Evolutionary conservation across 2,329 filamentous ascomycete species (phyloP).

Genomic region (Cryphonectria japonica): DNA sequence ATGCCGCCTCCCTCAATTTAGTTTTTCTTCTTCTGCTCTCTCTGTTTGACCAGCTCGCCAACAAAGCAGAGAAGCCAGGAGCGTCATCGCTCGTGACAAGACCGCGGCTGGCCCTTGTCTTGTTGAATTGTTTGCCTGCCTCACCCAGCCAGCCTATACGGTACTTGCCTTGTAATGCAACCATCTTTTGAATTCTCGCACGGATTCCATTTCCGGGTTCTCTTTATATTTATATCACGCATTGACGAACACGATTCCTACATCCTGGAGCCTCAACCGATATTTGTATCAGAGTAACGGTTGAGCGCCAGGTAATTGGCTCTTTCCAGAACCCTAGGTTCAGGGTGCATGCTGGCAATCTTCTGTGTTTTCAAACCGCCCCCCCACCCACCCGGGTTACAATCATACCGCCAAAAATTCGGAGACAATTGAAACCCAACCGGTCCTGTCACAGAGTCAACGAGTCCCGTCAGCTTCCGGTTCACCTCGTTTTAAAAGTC

Average conservation of each 20-base stretch:
- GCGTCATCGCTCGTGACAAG: not conserved
- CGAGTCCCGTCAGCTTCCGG: not conserved
- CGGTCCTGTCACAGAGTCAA: not conserved
- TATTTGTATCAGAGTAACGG: not conserved
- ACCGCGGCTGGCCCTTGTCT: not conserved
- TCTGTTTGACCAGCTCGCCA: not conserved
- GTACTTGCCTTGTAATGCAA: not conserved
- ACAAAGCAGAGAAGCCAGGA: not conserved
- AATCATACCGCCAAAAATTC: not conserved
- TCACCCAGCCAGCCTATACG: not conserved
- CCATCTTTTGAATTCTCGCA: not conserved
- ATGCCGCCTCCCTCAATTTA: not conserved
- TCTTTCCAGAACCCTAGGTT: not conserved
- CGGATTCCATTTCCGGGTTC: not conserved
- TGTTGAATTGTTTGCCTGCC: not conserved
- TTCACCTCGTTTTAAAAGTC: not conserved
- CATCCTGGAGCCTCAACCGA: not conserved
- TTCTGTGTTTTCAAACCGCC: not conserved
- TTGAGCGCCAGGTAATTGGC: not conserved
- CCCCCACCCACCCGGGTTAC: not conserved
- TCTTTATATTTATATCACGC: not conserved
- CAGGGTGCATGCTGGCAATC: conserved; percentile 6
- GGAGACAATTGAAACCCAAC: not conserved
- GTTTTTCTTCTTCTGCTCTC: not conserved
- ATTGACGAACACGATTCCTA: not conserved